Conservation (phyloP, 768 basidiomycete species). For the Strobilomyces confusus region DNA sequence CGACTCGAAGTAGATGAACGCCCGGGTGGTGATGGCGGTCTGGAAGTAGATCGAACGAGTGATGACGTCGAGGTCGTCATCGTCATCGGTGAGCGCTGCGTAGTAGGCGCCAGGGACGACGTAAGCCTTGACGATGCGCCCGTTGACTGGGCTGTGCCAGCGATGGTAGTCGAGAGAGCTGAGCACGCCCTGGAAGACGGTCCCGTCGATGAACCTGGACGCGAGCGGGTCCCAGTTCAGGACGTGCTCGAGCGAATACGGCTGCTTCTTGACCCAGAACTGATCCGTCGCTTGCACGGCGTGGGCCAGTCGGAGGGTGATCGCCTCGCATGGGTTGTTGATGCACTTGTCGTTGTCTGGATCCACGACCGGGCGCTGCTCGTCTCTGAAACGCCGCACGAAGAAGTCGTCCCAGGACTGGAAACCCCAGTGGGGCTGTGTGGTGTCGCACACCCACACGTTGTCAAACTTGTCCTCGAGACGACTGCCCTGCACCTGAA, state of each 20-base stretch:
- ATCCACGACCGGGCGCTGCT: conserved; percentile 37
- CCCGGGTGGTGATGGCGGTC: conserved; percentile 34
- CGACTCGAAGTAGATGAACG: conserved; percentile 54
- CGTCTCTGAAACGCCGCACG: conserved; percentile 26
- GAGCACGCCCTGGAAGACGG: conserved; percentile 56
- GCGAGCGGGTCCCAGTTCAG: conserved; percentile 41
- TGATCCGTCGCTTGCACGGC: conserved; percentile 39
- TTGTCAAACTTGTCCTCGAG: neutral
- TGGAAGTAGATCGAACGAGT: neutral
- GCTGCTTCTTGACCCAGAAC: conserved; percentile 61
- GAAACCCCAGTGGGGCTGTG: conserved; percentile 40
- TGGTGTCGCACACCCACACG: conserved; percentile 40
- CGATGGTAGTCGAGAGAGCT: conserved; percentile 54
- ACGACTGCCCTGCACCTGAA: neutral
- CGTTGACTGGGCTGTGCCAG: conserved; percentile 58
- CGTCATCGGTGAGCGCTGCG: conserved; percentile 30
- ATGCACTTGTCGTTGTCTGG: conserved; percentile 33
- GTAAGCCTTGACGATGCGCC: conserved; percentile 37
- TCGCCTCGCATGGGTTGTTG: conserved; percentile 52
- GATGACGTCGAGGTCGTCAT: conserved; percentile 24
- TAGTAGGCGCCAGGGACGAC: conserved; percentile 51
- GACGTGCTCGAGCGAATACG: conserved; percentile 57
- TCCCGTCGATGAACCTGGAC: conserved; percentile 45
- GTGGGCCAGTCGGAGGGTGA: conserved; percentile 37
- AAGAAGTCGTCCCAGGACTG: conserved; percentile 57